Evolutionary conservation across 108 stramenopile genomes (phyloP), one percentile per base, ranked within the genome.

Genomic region (Skeletonema potamos): DNA sequence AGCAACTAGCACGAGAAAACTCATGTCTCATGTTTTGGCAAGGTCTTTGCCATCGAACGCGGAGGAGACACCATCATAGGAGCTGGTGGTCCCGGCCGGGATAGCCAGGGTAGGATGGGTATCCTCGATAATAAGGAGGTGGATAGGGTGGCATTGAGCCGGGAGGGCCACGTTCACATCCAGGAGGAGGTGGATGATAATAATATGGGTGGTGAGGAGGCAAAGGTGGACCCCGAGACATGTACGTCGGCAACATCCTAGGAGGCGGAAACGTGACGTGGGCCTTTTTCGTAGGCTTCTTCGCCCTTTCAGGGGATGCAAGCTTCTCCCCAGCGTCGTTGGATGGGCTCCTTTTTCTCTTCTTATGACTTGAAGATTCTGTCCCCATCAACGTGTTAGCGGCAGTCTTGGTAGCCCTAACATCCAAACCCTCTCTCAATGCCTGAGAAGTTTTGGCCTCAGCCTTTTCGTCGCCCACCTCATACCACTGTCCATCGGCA

Each of bases 401-500:
- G 2, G 82, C 77, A 66, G 74, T 70, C 81, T 89, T 90, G 18
- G 93, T 92, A 9, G 93, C 93, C 4, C 93, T 74, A 1, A 94
- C 93, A 79, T 94, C 93, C 61, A 94, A 73, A 0, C 93, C 93
- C 64, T 94, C 93, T 28, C 93, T 77, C 17, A 94, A 64, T 1
- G 93, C 93, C 72, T 94, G 93, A 41, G 86, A 87, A 24, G 93
- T 94, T 80, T 94, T 94, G 34, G 93, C 93, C 63, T 94, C 93
- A 13, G 93, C 93, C 81, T 92, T 94, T 54, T 82, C 81, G 66
- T 94, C 93, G 3, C 93, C 93, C 24, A 94, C 93, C 70, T 94
- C 93, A 55, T 77, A 90, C 64, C 90, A 79, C 27, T 80, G 68
- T 15, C 93, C 93, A 27, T 85, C 83, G 6, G 82, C 68, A 13